These are phyloP conservation scores for Sanghuangporus weigelae DNA, from an alignment of 1,284 basidiomycete genomes.

Conservation along the genomic window DNA sequence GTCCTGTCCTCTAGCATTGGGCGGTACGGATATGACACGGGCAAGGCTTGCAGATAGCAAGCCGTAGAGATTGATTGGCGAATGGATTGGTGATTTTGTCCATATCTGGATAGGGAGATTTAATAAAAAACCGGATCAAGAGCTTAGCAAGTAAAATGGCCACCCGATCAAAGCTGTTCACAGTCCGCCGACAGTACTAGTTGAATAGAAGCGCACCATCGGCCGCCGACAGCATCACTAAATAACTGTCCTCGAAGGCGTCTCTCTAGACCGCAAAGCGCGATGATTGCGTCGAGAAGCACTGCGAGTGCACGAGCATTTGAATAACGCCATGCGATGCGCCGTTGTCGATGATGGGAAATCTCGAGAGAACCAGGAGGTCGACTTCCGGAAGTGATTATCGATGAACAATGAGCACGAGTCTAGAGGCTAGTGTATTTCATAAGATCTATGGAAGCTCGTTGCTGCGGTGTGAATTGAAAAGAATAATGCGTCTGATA, in stretches of 20 bases:
- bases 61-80: neutral
- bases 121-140: slow-evolving; percentile 1
- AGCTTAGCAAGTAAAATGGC: neutral
- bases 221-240: slow-evolving; percentile 2
- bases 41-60: neutral
- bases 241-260: neutral
- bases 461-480: neutral
- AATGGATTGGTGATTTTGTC: neutral
- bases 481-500: neutral
- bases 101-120: neutral
- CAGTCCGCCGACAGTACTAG: neutral
- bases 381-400: neutral
- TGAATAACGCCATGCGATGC: neutral
- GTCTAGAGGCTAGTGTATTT: neutral
- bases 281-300: slow-evolving; percentile 6
- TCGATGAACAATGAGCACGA: neutral
- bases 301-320: neutral
- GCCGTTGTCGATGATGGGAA: neutral
- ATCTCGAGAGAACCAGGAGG: neutral
- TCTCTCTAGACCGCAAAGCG: neutral
- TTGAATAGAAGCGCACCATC: neutral
- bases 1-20: neutral
- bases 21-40: neutral
- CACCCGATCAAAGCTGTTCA: neutral
- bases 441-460: neutral